Percentiles rank a stretch among this genome's conserved stretches.
phyloP scores from a whole-genome alignment of 1,284 basidiomycete species.

The Termitomyces sp. region DNA sequence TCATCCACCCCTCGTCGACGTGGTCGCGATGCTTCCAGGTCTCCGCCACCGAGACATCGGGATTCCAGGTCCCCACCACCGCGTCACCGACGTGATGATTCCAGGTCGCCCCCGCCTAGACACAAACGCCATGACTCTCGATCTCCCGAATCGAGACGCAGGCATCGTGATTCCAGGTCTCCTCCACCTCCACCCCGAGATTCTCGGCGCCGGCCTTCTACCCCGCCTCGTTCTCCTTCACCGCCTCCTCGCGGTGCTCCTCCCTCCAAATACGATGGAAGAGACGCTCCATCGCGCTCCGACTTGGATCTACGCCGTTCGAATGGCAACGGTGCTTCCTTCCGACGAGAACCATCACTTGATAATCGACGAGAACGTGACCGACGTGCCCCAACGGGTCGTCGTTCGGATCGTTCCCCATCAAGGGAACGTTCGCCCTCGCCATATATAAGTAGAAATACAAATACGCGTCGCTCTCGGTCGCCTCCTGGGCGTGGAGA shows the following conservation, averaged over 20 bases:
- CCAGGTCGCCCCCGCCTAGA: constrained; percentile 26
- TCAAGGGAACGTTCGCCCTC: constrained; percentile 25
- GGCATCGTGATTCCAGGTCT: constrained; percentile 27
- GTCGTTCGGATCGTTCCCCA: constrained; percentile 3
- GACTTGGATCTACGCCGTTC: constrained; percentile 1
- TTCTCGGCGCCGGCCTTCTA: constrained; percentile 19
- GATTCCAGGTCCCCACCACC: constrained; percentile 29
- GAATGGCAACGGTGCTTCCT: neutral
- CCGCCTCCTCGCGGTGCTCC: constrained; percentile 7
- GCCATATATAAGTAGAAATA: constrained; percentile 19
- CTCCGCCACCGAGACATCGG: constrained; percentile 24
- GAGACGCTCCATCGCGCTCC: constrained; percentile 4
- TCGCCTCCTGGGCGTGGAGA: constrained; percentile 20
- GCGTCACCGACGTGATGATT: constrained; percentile 26
- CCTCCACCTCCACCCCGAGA: constrained; percentile 24
- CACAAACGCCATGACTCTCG: constrained; percentile 22
- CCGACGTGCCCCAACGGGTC: constrained; percentile 17
- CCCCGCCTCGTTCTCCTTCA: constrained; percentile 20
- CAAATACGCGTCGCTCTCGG: constrained; percentile 11
- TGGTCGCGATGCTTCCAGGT: constrained; percentile 29
- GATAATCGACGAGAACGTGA: constrained; percentile 11
- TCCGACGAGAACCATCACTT: neutral
- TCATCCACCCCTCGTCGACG: constrained; percentile 32
- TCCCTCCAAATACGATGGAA: constrained; percentile 2
- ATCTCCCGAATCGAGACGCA: constrained; percentile 18